These are phyloP conservation scores for Helicocarpus griseus DNA, from an alignment of 2,329 filamentous ascomycete genomes.

Conservation along the genomic window DNA sequence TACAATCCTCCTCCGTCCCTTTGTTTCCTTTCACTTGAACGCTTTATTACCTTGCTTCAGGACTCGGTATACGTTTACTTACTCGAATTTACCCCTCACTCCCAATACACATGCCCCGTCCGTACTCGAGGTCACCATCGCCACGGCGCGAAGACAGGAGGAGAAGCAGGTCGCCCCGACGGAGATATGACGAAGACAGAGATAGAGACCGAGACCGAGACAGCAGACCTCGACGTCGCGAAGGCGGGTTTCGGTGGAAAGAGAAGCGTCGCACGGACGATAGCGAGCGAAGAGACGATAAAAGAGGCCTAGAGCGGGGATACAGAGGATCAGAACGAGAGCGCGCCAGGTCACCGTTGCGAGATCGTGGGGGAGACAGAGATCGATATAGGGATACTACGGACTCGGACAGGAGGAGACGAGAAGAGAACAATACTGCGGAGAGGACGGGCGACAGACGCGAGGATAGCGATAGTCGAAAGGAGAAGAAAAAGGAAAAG, in stretches of 20 bases:
- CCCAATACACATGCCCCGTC: constrained; percentile 9
- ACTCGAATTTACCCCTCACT: not conserved
- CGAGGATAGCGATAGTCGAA: constrained; percentile 24
- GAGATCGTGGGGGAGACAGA: constrained; percentile 23
- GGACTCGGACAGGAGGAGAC: constrained; percentile 13
- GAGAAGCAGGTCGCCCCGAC: constrained; percentile 33
- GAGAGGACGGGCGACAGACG: constrained; percentile 14
- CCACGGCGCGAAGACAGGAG: constrained; percentile 27
- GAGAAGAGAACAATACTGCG: constrained; percentile 18
- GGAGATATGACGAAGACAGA: constrained; percentile 25
- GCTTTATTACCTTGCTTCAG: not conserved
- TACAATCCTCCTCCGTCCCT: no score
- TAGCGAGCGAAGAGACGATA: constrained; percentile 32
- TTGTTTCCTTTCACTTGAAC: no score
- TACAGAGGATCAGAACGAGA: constrained; percentile 34
- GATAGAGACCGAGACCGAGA: constrained; percentile 29
- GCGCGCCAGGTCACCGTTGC: constrained; percentile 28
- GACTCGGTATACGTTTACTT: not conserved
- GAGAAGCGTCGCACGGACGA: constrained; percentile 41
- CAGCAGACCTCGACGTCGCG: constrained; percentile 8
- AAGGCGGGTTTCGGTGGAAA: constrained; percentile 40
- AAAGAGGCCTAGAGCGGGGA: constrained; percentile 43
- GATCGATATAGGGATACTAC: constrained; percentile 14
- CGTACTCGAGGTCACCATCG: constrained; percentile 13
- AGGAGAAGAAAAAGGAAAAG: constrained; percentile 35